A percentile compares a stretch with the other conserved stretches of the same genome.
Evolutionary conservation across 1,284 basidiomycete genomes (phyloP).

Genomic region (Chiua sp.): DNA sequence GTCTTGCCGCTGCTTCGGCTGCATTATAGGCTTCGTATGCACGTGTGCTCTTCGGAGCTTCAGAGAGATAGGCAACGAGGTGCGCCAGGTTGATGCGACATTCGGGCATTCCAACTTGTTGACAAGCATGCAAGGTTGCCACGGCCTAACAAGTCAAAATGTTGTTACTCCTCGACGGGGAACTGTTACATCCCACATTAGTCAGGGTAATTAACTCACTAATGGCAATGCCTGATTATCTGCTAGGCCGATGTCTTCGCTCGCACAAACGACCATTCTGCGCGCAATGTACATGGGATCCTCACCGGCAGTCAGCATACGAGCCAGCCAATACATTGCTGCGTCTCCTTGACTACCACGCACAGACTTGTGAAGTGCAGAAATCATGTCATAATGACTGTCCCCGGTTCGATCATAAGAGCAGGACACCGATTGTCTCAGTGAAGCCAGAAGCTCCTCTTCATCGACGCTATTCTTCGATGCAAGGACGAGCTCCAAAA

Average conservation of each 20-base stretch:
- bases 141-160: constrained; percentile 58
- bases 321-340: constrained; percentile 89
- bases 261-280: constrained; percentile 83
- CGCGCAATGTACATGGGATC: constrained; percentile 88
- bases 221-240: constrained; percentile 75
- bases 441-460: constrained; percentile 49
- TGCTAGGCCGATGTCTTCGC: constrained; percentile 87
- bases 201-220: constrained; percentile 42
- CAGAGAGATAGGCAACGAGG: constrained; percentile 81
- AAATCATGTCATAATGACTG: constrained; percentile 86
- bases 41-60: constrained; percentile 85
- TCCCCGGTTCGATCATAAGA: constrained; percentile 81
- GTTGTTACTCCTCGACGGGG: neutral
- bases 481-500: constrained; percentile 65
- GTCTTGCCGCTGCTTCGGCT: constrained; percentile 67
- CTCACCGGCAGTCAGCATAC: constrained; percentile 86
- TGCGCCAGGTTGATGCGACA: constrained; percentile 82
- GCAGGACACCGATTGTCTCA: constrained; percentile 61
- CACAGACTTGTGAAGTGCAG: constrained; percentile 87
- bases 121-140: constrained; percentile 81
- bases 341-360: constrained; percentile 82
- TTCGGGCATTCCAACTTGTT: constrained; percentile 87
- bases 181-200: neutral
- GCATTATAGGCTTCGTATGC: constrained; percentile 79
- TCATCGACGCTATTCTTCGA: constrained; percentile 47